Base-by-base conservation (phyloP, 352 stramenopile genomes). In the Thalassiosira allenii region DNA sequence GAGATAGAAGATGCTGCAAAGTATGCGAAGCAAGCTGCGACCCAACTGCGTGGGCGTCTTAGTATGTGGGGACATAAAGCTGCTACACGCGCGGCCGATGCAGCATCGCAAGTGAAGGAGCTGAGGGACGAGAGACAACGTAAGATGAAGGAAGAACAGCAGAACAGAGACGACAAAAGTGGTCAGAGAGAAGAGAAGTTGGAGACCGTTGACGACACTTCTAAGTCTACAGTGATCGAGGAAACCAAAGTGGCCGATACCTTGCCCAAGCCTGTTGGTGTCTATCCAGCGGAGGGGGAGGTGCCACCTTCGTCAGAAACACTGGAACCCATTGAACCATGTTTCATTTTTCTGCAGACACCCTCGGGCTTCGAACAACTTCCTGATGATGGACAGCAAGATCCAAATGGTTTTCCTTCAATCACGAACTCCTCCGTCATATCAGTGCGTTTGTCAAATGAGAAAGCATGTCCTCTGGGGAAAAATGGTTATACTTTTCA, bases 401-500 rank as follows among this genome's bases (percentile, higher is more conserved):
- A 62, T 54, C 20, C 41, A 1, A 44, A 44, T 14, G 14, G 6
- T 14, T 25, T 43, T 17, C 14, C 32, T 33, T 41, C 49, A 14
- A 54, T 82, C n/a, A 76, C 74, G 6, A 82, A 75, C 49, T 61
- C 44, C 8, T 73, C 74, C 20, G 74, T 82, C 32, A 53, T 82
- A 40, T 72, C 74, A 12, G 74, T 82, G 23, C 64, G 74, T 23
- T 54, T 82, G 20, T 76, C 74, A 27, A 61, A 58, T 54, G 64
- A 72, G 30, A 72, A 69, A 54, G 74, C 74, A 32, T 82, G 64
- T n/a, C 65, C 63, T 57, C 17, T 76, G 14, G 74, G 64, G 12
- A 71, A 76, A 43, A 84, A 63, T 33, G 23, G 64, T n/a, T 87
- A 88, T 49, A 54, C 20, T 17, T 92, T 87, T 79, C 84, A 93